Conservation (phyloP, 2,329 filamentous ascomycete genomes). For the Trichophyton mentagrophytes region DNA sequence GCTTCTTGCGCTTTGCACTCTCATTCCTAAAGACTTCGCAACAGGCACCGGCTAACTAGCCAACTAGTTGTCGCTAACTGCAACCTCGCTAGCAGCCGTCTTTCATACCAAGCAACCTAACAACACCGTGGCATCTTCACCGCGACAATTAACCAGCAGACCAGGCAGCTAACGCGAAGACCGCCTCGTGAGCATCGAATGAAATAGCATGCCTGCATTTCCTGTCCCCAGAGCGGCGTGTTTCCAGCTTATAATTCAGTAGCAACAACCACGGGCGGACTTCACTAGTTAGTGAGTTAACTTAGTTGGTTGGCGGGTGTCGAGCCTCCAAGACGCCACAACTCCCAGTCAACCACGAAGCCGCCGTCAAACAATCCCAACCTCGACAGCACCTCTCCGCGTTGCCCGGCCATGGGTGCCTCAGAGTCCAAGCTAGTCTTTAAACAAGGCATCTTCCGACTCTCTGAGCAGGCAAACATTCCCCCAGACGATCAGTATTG, state of each 20-base stretch:
- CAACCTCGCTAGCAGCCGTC: background rate
- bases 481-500: constrained; percentile 82
- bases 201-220: too few species aligned
- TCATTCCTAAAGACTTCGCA: too few species aligned
- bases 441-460: constrained; percentile 93
- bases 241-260: too few species aligned
- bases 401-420: constrained; percentile 60
- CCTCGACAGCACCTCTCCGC: background rate
- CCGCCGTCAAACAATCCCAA: background rate
- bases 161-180: background rate
- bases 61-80: too few species aligned
- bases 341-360: background rate
- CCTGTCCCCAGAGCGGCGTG: too few species aligned
- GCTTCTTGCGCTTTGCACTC: too few species aligned
- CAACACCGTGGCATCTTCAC: background rate
- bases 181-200: too few species aligned
- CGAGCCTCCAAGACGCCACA: background rate
- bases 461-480: constrained; percentile 85
- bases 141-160: background rate
- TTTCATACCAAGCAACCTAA: background rate
- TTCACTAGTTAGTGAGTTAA: background rate
- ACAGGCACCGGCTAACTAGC: too few species aligned
- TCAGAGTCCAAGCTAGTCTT: constrained; percentile 98
- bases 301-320: background rate
- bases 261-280: background rate